Conservation (phyloP, 192 early-diverging fungal genomes). For the Geranomyces variabilis region DNA sequence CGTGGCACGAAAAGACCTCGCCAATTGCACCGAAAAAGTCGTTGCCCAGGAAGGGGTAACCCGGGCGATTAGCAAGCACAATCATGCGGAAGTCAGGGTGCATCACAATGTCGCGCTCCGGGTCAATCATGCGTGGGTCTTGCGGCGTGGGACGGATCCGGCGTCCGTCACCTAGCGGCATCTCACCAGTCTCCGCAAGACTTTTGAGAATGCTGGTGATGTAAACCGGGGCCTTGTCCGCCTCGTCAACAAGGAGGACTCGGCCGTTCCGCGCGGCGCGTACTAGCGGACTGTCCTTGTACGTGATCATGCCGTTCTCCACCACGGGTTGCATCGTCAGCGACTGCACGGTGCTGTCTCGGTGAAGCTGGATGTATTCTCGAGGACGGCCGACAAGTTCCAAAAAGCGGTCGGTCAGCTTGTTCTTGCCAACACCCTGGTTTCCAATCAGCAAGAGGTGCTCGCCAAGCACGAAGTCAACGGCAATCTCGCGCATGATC, state of each 20-base stretch:
- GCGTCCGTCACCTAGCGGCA: conserved; percentile 76
- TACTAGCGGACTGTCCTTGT: conserved; percentile 74
- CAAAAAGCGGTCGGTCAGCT: conserved; percentile 64
- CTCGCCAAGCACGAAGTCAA: conserved; percentile 79
- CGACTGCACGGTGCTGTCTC: conserved; percentile 78
- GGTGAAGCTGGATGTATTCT: conserved; percentile 80
- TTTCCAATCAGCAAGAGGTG: conserved; percentile 83
- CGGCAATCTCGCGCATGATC: conserved; percentile 75
- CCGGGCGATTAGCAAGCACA: conserved; percentile 81
- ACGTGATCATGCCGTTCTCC: conserved; percentile 66
- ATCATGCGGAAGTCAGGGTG: conserved; percentile 79
- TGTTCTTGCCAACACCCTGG: conserved; percentile 70
- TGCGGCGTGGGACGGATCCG: conserved; percentile 52
- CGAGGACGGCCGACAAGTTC: conserved; percentile 70
- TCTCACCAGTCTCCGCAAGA: conserved; percentile 77
- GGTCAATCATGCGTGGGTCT: conserved; percentile 11
- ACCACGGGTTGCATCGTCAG: conserved; percentile 76
- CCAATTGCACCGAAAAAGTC: conserved; percentile 83
- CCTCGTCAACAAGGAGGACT: conserved; percentile 79
- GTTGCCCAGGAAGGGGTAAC: conserved; percentile 77
- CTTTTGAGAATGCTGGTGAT: conserved; percentile 76
- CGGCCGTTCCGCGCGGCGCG: conserved; percentile 59
- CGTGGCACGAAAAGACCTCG: conserved; percentile 69
- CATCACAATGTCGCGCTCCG: conserved; percentile 31
- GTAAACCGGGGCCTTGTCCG: conserved; percentile 80